Evolutionary conservation across 306 rosid species (phyloP), one percentile per base, ranked within the genome.

Genomic region (Datisca glomerata): DNA sequence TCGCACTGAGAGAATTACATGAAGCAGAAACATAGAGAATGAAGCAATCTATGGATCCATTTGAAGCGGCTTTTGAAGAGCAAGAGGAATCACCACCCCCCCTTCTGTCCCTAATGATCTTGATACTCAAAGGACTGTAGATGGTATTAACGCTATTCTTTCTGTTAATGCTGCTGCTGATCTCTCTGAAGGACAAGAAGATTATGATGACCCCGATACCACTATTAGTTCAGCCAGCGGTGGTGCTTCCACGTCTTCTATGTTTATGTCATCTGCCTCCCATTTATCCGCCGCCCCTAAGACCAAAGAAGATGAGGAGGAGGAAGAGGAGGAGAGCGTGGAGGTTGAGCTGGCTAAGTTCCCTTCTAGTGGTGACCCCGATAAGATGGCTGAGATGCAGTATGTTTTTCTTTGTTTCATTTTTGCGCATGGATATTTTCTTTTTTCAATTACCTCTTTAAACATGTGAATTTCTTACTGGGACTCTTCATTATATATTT

Each of bases 11-110:
- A n/a, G n/a, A n/a, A n/a, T n/a, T n/a, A n/a, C n/a, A n/a, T n/a
- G n/a, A n/a, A n/a, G n/a, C n/a, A n/a, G n/a, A n/a, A n/a, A n/a
- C n/a, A n/a, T n/a, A n/a, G n/a, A n/a, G 25, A 51, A 52, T 53
- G 59, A 53, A 72, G 64, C 66, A 35, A 72, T 89, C 94, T 21
- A 89, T 76, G 73, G 97, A 89, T 46, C 97, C 97, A 1, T 89
- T 89, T n/a, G 97, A 89, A 68, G 97, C 97, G 11, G 94, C 94
- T 13, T 83, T 79, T 32, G 93, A 72, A 67, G 94, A 71, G 61
- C 73, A 75, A 47, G 77, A 80, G 21, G 81, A 86, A 38, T 87
- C 87, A 0, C 78, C 87, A 18, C 86, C 81, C n/a, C 91, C 15
- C 81, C 85, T 5, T 22, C 28, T 16, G 48, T 33, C 12, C 41